Evolutionary conservation across 306 rosid genomes (phyloP), one percentile per base, ranked within the genome.

Genomic region (Begonia masoniana): DNA sequence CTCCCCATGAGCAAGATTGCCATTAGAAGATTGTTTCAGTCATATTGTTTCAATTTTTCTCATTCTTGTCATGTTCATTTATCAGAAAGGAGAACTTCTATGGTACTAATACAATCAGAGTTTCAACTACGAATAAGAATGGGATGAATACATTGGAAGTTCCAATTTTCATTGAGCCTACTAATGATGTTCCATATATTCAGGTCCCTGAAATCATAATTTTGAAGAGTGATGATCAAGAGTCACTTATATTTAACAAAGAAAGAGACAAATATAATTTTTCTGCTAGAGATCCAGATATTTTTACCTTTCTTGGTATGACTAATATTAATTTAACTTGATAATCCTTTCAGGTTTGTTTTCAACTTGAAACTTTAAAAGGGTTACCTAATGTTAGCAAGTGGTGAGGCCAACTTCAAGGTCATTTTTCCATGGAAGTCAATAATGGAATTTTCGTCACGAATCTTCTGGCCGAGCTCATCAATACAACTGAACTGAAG

Each of bases 171-270:
- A 79, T 87, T 43, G 91, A 83, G 47, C 89, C 96, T 21, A 72
- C 83, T 51, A 87, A 83, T 52, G 96, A 87, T 56, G 82, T 93
- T 53, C 94, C 96, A 50, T 81, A 62, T 64, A 76, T 87, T 74
- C 76, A 58, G 43, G 77, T 21, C 53, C 96, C 91, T 42, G 62
- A 68, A 65, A 61, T 74, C 61, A 81, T 87, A 41, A 76, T 83
- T 41, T 43, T 83, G 78, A 74, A 69, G 68, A 74, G 79, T 50
- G 24, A 71, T 56, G 82, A 69, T 63, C 74, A 81, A 4, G 76
- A 72, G 65, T 58, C 78, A 31, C 74, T 70, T 59, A 74, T 87
- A 64, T 87, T 71, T 77, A 79, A 87, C 78, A 63, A 55, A 55
- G 63, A 81, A 23, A 66, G 47, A 23, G 91, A 87, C 70, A 71